These are phyloP conservation scores for Funneliformis geosporum DNA, from an alignment of 192 early-diverging fungal species.

Conservation along the genomic window DNA sequence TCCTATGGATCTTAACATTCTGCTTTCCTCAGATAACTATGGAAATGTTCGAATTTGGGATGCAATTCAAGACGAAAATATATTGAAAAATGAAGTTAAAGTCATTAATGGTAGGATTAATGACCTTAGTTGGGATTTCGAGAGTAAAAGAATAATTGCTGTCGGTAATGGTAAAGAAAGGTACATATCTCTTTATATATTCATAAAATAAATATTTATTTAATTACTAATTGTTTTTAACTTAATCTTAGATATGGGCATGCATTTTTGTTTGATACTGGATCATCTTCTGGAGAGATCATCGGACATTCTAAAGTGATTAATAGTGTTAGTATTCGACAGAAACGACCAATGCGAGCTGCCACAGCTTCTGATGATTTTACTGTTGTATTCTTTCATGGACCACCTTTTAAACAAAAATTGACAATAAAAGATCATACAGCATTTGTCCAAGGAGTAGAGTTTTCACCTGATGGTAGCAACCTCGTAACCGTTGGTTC, in stretches of 20 bases:
- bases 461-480: slow-evolving; percentile 80
- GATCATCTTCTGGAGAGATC: slow-evolving; percentile 88
- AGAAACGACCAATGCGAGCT: slow-evolving; percentile 86
- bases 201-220: background rate
- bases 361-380: slow-evolving; percentile 91
- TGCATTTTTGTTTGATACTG: slow-evolving; percentile 86
- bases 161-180: slow-evolving; percentile 92
- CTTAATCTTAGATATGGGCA: slow-evolving; percentile 69
- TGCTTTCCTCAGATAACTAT: slow-evolving; percentile 57
- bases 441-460: slow-evolving; percentile 89
- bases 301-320: slow-evolving; percentile 86
- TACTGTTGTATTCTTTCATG: slow-evolving; percentile 86
- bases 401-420: slow-evolving; percentile 87
- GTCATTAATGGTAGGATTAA: slow-evolving; percentile 76
- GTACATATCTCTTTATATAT: slow-evolving; percentile 38
- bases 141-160: slow-evolving; percentile 94
- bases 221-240: background rate
- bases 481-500: slow-evolving; percentile 82
- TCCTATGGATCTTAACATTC: background rate
- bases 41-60: slow-evolving; percentile 98
- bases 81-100: slow-evolving; percentile 81
- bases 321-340: slow-evolving; percentile 89
- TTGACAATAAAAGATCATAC: slow-evolving; percentile 76
- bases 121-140: slow-evolving; percentile 93
- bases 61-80: slow-evolving; percentile 73